Percentiles rank a stretch among this genome's conserved stretches.
Conservation (phyloP, 331 rosid species). For the Telfairia occidentalis region DNA sequence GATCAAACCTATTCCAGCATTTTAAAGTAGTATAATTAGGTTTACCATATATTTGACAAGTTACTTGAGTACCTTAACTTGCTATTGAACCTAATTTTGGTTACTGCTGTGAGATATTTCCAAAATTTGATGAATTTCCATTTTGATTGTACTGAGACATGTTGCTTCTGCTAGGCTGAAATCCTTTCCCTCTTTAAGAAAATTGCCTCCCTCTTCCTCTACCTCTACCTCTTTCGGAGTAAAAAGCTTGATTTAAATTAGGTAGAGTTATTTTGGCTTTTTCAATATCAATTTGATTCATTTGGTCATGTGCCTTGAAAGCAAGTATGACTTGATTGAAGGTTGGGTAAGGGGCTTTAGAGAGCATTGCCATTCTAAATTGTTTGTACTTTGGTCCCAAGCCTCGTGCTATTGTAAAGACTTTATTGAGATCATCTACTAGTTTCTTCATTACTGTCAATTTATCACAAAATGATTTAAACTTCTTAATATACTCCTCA, state of each 20-base stretch:
- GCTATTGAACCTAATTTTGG: neutral
- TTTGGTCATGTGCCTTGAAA: neutral
- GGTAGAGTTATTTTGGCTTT: neutral
- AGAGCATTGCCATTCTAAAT: neutral
- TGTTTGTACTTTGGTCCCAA: neutral
- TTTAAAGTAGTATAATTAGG: neutral
- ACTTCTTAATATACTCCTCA: no score
- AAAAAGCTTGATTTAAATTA: neutral
- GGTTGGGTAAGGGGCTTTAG: neutral
- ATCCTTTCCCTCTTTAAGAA: no score
- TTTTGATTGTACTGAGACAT: neutral
- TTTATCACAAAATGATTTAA: no score
- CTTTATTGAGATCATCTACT: neutral
- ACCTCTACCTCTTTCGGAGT: neutral
- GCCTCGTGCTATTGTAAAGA: neutral
- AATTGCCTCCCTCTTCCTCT: neutral
- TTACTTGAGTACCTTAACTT: neutral
- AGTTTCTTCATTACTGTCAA: no score
- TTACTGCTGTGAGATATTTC: neutral
- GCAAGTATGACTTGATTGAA: neutral
- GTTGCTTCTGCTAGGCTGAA: no score
- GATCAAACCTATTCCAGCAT: neutral
- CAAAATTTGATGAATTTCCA: no score
- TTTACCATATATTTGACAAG: neutral
- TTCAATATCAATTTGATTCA: no score